Base-by-base conservation (phyloP, 257 asterid species). In the Agastache rugosa region DNA sequence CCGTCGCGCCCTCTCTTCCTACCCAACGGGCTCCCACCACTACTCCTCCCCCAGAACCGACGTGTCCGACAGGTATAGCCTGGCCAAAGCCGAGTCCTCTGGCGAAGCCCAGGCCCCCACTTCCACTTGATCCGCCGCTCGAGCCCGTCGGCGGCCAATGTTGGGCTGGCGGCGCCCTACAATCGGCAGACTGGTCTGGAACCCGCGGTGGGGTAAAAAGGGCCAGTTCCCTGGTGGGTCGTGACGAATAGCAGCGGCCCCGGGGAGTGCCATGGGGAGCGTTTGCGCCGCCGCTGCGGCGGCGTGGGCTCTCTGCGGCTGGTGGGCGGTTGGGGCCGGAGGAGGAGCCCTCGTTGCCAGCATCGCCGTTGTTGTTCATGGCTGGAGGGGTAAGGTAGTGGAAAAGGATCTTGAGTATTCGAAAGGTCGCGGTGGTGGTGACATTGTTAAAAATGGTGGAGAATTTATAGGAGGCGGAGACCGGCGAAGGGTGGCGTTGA, bases 1-100 rank as follows among this genome's bases (percentile, higher is more conserved):
- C 51, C 74, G 3, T 71, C 83, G 0, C 78, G 61, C 9, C 0
- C 54, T 9, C 79, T 55, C 77, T 75, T 82, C 29, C 71, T 39
- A 2, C 71, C 64, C 2, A 47, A 16, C 0, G 80, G 81, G 29
- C 58, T 75, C 5, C 63, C 79, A 3, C 65, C 69, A 3, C 69
- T 11, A 39, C 71, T 6, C 45, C 70, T 0, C 74, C 60, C 1
- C 47, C 29, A 0, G 41, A 15, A 0, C 66, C 70, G 2, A 65
- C n/a, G 7, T 65, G 51, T 0, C 76, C 78, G 2, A 39, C 53
- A 1, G 69, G 50, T 19, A 69, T 25, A 0, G 69, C 73, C 15
- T 16, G 2, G 2, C 77, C 75, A 37, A 8, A 37, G 11, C 2
- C 11, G 11, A 7, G n/a, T n/a, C n/a, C n/a, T n/a, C n/a, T n/a